Evolutionary conservation across 768 basidiomycete genomes (phyloP), one percentile per base, ranked within the genome.

Genomic region (Hebeloma cylindrosporum): DNA sequence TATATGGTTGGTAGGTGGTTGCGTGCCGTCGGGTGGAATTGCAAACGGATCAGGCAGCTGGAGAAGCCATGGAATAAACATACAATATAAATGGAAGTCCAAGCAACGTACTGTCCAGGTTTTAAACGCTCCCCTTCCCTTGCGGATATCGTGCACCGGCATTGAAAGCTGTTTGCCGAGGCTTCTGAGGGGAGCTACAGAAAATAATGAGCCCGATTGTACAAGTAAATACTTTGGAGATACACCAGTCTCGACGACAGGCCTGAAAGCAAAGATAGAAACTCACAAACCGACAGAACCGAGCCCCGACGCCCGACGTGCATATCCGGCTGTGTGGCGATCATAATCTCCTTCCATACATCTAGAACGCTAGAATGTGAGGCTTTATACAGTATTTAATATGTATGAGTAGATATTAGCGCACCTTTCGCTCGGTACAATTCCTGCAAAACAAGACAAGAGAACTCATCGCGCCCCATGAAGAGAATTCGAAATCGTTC

Each of bases 391-490:
- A 29, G 29, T 47, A n/a, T 23, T 40, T 7, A 20, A 17, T 21
- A 9, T 8, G 5, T 17, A 16, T 14, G 25, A 32, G 17, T 7
- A 25, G 5, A 22, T 13, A 31, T 0, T 13, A 22, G 36, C 54
- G 27, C 22, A 87, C 92, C 90, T 65, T 61, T 61, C 4, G 86
- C 84, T 11, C 65, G 57, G 44, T 85, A 67, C 1, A 95, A 63
- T 43, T 83, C 72, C 40, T 76, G 64, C 37, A 96, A 74, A 2
- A 91, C 81, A 5, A 69, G 64, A 58, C 85, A 86, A 2, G 93
- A 95, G 63, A 95, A 95, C 56, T 83, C 79, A 61, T 94, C 93
- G 13, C 90, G 85, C 39, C 93, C 93, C 60, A 91, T 79, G 63
- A 91, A 95, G 5, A 96, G 73, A 30, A 96, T 77, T n/a, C 81